These are phyloP conservation scores for Solanum neorickii DNA, from an alignment of 257 asterid genomes.

Conservation along the genomic window DNA sequence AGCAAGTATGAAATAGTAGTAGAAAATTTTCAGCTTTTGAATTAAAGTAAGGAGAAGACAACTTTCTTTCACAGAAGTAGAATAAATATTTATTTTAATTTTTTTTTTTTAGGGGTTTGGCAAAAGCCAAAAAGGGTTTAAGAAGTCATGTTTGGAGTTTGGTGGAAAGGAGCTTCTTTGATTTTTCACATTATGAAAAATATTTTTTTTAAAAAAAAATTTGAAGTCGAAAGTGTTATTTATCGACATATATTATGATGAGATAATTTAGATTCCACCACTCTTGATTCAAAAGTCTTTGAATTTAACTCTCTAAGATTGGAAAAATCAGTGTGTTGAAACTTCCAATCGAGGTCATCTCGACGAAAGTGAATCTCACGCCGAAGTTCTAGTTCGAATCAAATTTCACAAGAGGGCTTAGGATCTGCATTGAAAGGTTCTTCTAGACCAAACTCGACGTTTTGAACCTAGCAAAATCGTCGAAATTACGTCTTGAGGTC, in stretches of 20 bases:
- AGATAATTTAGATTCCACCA: background rate
- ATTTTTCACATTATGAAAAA: background rate
- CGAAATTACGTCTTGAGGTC: no score
- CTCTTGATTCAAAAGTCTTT: background rate
- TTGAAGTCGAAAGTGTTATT: background rate
- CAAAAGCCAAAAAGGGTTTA: background rate
- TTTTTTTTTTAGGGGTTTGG: background rate
- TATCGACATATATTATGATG: background rate
- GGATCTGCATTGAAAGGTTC: background rate
- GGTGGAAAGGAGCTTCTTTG: background rate
- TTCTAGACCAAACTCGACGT: background rate
- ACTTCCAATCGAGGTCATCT: background rate
- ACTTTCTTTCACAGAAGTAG: slow-evolving; percentile 10
- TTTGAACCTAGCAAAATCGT: fast-evolving
- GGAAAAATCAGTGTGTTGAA: background rate
- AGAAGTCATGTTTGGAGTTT: slow-evolving; percentile 1
- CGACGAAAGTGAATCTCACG: background rate
- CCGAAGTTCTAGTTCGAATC: background rate
- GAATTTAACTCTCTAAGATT: background rate
- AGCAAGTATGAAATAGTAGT: slow-evolving; percentile 29
- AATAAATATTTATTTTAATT: background rate
- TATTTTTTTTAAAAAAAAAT: no score
- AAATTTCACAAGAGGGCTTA: background rate
- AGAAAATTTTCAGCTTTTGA: slow-evolving; percentile 40
- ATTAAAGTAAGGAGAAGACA: slow-evolving; percentile 31